phyloP scores from a whole-genome alignment of 2,329 filamentous ascomycete species.

The Chaetomiaceae sp. region DNA sequence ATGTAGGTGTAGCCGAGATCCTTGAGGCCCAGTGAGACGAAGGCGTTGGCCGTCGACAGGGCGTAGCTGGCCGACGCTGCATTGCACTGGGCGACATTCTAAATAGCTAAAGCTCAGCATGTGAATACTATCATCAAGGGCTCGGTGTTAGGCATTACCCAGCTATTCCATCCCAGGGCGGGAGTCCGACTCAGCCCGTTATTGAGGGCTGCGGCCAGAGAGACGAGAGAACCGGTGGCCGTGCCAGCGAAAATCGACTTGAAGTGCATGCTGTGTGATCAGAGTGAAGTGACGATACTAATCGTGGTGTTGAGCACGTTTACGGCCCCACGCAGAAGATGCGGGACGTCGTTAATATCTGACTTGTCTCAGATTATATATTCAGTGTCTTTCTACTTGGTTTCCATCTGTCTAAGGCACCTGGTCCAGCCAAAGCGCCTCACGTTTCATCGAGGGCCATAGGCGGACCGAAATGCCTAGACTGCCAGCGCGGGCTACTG shows the following conservation, averaged over 20 bases:
- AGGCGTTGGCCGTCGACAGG: neutral
- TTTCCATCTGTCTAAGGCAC: neutral
- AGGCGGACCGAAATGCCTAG: no score
- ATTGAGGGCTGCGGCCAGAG: neutral
- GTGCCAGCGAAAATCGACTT: neutral
- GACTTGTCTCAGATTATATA: no score
- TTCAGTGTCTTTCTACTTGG: no score
- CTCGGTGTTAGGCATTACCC: neutral
- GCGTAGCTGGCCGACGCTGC: neutral
- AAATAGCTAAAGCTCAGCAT: neutral
- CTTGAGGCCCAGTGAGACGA: neutral
- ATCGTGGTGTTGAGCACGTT: neutral
- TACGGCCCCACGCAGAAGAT: neutral
- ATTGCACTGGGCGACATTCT: neutral
- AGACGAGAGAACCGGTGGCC: neutral
- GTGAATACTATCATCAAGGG: neutral
- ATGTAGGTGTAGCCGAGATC: constrained; percentile 52
- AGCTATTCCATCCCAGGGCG: neutral
- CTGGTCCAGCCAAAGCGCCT: neutral
- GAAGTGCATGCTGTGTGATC: neutral
- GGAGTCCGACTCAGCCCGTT: neutral
- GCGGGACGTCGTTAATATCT: neutral
- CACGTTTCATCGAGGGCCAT: neutral
- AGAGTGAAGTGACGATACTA: neutral
- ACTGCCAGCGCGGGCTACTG: no score